These are phyloP conservation scores for Ensete ventricosum DNA, from an alignment of 176 grass and related monocot genomes.

Conservation along the genomic window DNA sequence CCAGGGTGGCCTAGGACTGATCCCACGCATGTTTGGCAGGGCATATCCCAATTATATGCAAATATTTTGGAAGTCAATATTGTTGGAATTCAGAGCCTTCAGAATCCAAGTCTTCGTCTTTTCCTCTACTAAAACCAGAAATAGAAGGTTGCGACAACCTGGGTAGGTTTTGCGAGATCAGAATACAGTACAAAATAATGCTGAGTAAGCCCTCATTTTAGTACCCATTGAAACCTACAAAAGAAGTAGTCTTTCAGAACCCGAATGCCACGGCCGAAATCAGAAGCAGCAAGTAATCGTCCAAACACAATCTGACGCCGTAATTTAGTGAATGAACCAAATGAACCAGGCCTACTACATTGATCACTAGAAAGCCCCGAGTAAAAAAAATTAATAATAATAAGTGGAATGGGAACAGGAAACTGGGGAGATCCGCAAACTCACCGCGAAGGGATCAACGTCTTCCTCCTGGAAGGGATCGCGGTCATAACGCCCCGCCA, in stretches of 20 bases:
- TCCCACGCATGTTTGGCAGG: no score
- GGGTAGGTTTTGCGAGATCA: neutral
- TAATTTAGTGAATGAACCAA: neutral
- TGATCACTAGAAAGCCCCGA: neutral
- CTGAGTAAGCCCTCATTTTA: neutral
- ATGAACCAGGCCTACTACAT: neutral
- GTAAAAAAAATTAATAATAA: neutral
- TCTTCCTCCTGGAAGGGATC: constrained; percentile 94
- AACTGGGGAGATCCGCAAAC: neutral
- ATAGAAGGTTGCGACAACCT: neutral
- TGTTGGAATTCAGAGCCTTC: neutral
- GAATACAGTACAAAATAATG: neutral
- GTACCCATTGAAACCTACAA: neutral
- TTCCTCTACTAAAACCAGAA: neutral
- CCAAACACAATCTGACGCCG: neutral
- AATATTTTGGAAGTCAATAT: neutral
- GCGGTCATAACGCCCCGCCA: constrained; percentile 87
- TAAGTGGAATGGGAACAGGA: neutral
- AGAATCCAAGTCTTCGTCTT: neutral
- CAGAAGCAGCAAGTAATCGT: neutral
- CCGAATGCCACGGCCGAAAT: neutral
- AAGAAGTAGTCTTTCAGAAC: neutral
- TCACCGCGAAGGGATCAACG: constrained; percentile 88
- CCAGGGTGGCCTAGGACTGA: no score
- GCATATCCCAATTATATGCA: neutral